Conservation (phyloP, 768 basidiomycete species). For the Polyporus arcularius region DNA sequence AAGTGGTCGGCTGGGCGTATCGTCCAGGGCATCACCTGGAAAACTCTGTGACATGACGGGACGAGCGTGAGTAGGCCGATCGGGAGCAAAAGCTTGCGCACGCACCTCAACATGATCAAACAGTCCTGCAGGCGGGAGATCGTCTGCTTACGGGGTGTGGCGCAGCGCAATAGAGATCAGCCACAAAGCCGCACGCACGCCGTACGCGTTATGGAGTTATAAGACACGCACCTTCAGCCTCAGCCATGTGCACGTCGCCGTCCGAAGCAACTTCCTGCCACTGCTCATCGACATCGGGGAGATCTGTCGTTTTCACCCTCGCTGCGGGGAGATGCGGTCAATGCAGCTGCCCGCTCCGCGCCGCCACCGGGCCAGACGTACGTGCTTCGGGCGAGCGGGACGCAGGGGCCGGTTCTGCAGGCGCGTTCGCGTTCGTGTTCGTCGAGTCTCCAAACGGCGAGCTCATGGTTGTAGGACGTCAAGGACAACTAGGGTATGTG, state of each 20-base stretch:
- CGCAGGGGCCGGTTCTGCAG: conserved; percentile 4
- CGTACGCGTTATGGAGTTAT: neutral
- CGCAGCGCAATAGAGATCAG: neutral
- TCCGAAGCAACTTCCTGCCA: neutral
- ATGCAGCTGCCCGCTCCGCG: neutral
- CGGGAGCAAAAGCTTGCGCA: neutral
- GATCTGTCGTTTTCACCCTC: conserved; percentile 22
- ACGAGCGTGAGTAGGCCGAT: neutral
- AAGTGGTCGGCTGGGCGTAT: conserved; percentile 46
- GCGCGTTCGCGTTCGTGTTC: neutral
- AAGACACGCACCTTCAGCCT: conserved; percentile 7
- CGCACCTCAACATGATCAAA: conserved; percentile 21
- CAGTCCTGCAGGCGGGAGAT: conserved; percentile 13
- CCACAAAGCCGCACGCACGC: neutral
- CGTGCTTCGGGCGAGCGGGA: conserved; percentile 22
- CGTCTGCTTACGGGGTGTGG: conserved; percentile 5
- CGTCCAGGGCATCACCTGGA: conserved; percentile 34
- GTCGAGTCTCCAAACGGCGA: conserved; percentile 9
- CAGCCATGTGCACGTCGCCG: conserved; percentile 5
- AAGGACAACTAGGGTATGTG: neutral
- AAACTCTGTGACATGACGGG: conserved; percentile 31
- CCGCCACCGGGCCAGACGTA: conserved; percentile 1
- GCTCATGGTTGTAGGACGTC: neutral
- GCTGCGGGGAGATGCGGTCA: conserved; percentile 21
- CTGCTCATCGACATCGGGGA: conserved; percentile 26